Evolutionary conservation across 805 yeast genomes (phyloP).

Genomic region (Ogataea dorogensis): DNA sequence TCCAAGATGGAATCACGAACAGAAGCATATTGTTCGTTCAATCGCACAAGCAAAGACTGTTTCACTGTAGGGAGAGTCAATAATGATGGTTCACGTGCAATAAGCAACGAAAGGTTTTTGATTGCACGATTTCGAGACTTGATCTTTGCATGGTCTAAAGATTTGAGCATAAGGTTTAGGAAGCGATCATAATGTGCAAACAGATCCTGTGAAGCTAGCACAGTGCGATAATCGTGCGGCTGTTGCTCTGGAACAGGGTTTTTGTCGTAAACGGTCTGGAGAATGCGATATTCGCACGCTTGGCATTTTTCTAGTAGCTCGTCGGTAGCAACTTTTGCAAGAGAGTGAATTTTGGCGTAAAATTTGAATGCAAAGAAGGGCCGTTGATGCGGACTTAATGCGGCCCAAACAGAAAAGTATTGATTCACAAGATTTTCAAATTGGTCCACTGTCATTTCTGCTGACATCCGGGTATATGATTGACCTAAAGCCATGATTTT

Average conservation of each 20-base stretch:
- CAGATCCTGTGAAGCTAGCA: conserved; percentile 34
- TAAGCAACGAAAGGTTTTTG: conserved; percentile 55
- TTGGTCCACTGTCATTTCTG: conserved; percentile 9
- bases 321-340: conserved; percentile 6
- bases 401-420: conserved; percentile 10
- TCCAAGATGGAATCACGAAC: conserved; percentile 79
- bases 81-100: conserved; percentile 51
- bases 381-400: conserved; percentile 7
- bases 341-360: conserved; percentile 5
- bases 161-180: conserved; percentile 45
- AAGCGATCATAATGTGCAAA: conserved; percentile 50
- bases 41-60: conserved; percentile 47
- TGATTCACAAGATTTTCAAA: conserved; percentile 7
- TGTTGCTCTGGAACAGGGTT: background rate
- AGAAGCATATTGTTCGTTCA: conserved; percentile 63
- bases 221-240: conserved; percentile 4
- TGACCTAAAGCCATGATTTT: conserved; percentile 38
- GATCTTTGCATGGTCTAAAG: conserved; percentile 48
- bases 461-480: conserved; percentile 3
- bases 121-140: conserved; percentile 64
- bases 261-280: conserved; percentile 10
- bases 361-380: conserved; percentile 13
- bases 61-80: conserved; percentile 50
- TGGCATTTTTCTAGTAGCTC: conserved; percentile 2
- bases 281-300: conserved; percentile 3